phyloP scores from a whole-genome alignment of 139 green algal species.

The Chlorella sorokiniana region DNA sequence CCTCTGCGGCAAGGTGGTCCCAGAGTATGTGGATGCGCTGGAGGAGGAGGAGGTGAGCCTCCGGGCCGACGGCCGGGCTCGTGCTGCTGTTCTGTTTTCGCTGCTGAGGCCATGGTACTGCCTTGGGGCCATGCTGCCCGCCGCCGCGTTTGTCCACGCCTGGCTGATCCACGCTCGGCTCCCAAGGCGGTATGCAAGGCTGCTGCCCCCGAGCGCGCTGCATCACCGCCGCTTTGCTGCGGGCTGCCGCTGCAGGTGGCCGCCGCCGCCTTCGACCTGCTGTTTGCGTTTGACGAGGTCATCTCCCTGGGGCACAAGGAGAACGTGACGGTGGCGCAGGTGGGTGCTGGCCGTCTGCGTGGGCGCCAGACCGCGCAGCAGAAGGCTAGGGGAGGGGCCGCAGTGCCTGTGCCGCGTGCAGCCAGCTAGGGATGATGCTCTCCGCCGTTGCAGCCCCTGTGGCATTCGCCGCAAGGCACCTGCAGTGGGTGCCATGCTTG shows the following conservation, averaged over 20 bases:
- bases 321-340: conserved; percentile 63
- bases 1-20: conserved; percentile 94
- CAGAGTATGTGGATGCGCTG: conserved; percentile 77
- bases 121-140: too few relatives aligned
- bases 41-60: conserved; percentile 88
- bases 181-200: too few relatives aligned
- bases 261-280: conserved; percentile 90
- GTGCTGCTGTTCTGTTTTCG: neutral
- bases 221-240: too few relatives aligned
- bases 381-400: neutral
- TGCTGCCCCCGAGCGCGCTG: too few relatives aligned
- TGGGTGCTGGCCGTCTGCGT: conserved; percentile 51
- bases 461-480: too few relatives aligned
- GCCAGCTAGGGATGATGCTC: too few relatives aligned
- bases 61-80: too few relatives aligned
- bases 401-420: neutral
- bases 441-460: neutral
- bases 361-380: neutral
- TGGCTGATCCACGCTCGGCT: too few relatives aligned
- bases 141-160: too few relatives aligned
- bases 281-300: conserved; percentile 99
- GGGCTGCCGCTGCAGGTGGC: neutral
- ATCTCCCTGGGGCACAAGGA: conserved; percentile 92
- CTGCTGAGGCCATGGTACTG: too few relatives aligned
- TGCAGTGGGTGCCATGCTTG: neutral